phyloP scores from a whole-genome alignment of 441 rosid genomes.

The Cnidoscolus chayamansa region DNA sequence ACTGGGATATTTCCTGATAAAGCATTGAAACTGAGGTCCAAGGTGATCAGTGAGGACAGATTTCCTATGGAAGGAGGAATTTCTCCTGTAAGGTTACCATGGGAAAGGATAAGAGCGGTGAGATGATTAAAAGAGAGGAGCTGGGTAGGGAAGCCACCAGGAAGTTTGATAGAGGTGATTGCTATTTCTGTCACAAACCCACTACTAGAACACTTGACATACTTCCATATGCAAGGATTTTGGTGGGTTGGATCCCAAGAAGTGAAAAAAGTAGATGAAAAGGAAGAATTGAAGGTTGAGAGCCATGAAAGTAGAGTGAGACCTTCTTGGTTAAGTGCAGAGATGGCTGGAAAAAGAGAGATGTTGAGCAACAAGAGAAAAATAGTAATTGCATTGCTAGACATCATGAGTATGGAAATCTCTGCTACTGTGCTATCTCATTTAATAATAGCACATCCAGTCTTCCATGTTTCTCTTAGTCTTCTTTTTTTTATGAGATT shows the following conservation, averaged over 20 bases:
- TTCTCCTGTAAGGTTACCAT: conserved; percentile 51
- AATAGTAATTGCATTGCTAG: conserved; percentile 43
- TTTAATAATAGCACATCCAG: conserved; percentile 26
- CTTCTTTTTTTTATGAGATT: conserved; percentile 23
- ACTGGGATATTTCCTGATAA: conserved; percentile 49
- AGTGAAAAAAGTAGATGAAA: conserved; percentile 49
- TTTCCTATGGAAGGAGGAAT: conserved; percentile 53
- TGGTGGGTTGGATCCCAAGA: conserved; percentile 59
- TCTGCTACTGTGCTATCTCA: conserved; percentile 41
- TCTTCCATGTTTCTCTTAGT: conserved; percentile 3
- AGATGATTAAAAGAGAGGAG: conserved; percentile 44
- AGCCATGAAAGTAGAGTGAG: conserved; percentile 68
- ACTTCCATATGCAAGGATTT: conserved; percentile 65
- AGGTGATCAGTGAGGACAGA: conserved; percentile 42
- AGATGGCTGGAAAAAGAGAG: conserved; percentile 39
- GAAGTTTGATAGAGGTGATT: conserved; percentile 39
- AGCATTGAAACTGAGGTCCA: conserved; percentile 66
- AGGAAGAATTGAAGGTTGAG: conserved; percentile 50
- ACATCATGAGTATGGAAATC: conserved; percentile 39
- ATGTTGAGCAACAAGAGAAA: conserved; percentile 45
- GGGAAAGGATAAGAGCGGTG: conserved; percentile 45
- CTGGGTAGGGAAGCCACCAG: conserved; percentile 50
- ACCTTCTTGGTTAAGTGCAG: conserved; percentile 67
- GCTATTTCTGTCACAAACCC: conserved; percentile 47
- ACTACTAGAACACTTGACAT: conserved; percentile 39